Evolutionary conservation across 139 green algal genomes (phyloP), one percentile per base, ranked within the genome.

Genomic region (Coelastrella sp.): DNA sequence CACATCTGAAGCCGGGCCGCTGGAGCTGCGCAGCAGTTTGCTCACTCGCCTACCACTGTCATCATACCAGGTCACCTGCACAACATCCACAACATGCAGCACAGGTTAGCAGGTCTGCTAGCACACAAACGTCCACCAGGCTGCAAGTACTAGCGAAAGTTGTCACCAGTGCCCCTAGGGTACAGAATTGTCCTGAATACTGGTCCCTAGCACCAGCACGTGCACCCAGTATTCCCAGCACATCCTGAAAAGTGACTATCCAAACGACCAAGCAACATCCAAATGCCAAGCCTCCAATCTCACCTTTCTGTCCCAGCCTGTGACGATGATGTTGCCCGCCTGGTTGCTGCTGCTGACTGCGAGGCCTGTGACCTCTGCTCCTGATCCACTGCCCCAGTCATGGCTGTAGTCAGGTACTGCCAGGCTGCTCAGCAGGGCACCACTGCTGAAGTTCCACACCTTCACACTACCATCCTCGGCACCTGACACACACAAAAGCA

Each of bases 381-480:
- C 66, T n/a, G 65, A 66, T 47, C 83, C 83, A 23, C 54, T 68
- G 54, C 17, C 68, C 66, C 83, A 86, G n/a, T 86, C 59, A 23
- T 58, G n/a, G n/a, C 58, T 58, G 57, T 68, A 85, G 80, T 57
- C 80, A 3, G 58, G 80, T 7, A 10, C 22, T 19, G 47, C 83
- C 83, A 88, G 17, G 14, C 5, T 88, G 65, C 66, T 79, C 47
- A 88, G 83, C 66, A 88, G 83, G 20, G 66, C 68, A 19, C 83
- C 83, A 68, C 66, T 88, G 83, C 83, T 80, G 65, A 78, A 68
- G 83, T 88, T 88, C 83, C 83, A 88, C 54, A 88, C 83, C 54
- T 88, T 78, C 5, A 88, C 20, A 20, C 47, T 88, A 16, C 83
- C 83, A 80, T 79, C 83, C 83, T 88, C 83, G 65, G 68, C 83